Evolutionary conservation across 768 basidiomycete species (phyloP).

Genomic region (Mycena floridula): DNA sequence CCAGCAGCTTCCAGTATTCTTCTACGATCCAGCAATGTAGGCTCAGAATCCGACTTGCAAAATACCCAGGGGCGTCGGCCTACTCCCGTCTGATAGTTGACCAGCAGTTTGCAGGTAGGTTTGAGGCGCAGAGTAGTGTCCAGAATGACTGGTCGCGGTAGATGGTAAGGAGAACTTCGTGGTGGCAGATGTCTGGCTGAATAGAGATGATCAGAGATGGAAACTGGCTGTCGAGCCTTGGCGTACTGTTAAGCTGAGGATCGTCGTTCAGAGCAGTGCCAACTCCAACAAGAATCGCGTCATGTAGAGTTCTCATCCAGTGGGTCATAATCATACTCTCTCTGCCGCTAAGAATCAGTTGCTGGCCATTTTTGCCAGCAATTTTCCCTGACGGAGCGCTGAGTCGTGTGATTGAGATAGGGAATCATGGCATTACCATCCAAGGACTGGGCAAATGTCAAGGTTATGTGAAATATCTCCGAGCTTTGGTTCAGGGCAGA

Average conservation of each 20-base stretch:
- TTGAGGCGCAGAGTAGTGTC: constrained; percentile 70
- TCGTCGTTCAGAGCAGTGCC: constrained; percentile 89
- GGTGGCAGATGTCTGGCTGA: constrained; percentile 54
- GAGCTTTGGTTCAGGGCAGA: constrained; percentile 5
- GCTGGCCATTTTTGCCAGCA: constrained; percentile 63
- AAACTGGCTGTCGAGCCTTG: neutral
- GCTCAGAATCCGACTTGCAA: constrained; percentile 14
- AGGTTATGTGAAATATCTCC: constrained; percentile 68
- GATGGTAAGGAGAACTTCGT: constrained; percentile 28
- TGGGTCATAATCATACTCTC: constrained; percentile 95
- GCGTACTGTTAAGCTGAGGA: constrained; percentile 84
- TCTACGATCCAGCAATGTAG: constrained; percentile 27
- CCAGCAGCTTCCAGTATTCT: constrained; percentile 55
- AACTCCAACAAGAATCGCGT: constrained; percentile 87
- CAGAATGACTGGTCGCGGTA: constrained; percentile 82
- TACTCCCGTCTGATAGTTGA: constrained; percentile 48
- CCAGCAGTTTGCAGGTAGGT: constrained; percentile 61
- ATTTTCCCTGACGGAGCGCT: too few species aligned
- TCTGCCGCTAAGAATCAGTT: constrained; percentile 76
- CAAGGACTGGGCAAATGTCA: constrained; percentile 58
- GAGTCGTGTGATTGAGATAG: constrained; percentile 83
- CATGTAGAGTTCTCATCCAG: constrained; percentile 91
- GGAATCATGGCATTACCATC: too few species aligned
- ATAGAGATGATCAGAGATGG: neutral
- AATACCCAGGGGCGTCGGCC: constrained; percentile 76